Evolutionary conservation across 768 basidiomycete species (phyloP).

Genomic region (Pisolithus albus): DNA sequence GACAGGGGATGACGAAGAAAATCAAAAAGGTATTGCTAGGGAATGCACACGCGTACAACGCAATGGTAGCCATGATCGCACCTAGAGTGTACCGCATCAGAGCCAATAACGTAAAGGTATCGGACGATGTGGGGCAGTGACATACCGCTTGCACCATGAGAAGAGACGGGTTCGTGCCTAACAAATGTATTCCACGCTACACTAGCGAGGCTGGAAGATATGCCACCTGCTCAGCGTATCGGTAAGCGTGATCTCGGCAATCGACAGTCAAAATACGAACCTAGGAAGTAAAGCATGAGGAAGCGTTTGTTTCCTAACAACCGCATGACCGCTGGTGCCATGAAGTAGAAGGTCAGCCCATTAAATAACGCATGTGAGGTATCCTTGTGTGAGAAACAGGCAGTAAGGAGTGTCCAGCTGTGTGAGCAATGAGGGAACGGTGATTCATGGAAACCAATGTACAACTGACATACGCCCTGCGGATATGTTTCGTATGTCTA

Average conservation of each 20-base stretch:
- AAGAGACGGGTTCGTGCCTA: slow-evolving; percentile 26
- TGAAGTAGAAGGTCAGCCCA: slow-evolving; percentile 71
- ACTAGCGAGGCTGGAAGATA: slow-evolving; percentile 45
- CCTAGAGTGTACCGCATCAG: slow-evolving; percentile 32
- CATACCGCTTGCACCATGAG: slow-evolving; percentile 72
- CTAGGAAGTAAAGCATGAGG: slow-evolving; percentile 65
- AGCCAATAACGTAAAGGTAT: not conserved
- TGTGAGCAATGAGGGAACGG: not conserved
- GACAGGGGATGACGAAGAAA: slow-evolving; percentile 72
- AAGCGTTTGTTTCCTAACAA: slow-evolving; percentile 64
- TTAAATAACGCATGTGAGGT: slow-evolving; percentile 65
- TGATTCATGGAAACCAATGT: not conserved
- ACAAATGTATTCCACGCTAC: slow-evolving; percentile 39
- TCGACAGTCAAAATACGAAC: slow-evolving; percentile 30
- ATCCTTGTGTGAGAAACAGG: slow-evolving; percentile 63
- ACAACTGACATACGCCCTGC: slow-evolving; percentile 57
- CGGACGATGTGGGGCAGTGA: not conserved
- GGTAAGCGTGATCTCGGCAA: not conserved
- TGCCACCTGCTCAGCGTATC: slow-evolving; percentile 42
- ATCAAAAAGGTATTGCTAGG: slow-evolving; percentile 61
- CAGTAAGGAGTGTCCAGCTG: slow-evolving; percentile 72
- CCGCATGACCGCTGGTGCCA: slow-evolving; percentile 57
- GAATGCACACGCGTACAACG: slow-evolving; percentile 64
- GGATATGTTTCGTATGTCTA: slow-evolving; percentile 52
- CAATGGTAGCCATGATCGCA: slow-evolving; percentile 63